Conservation (phyloP, 352 stramenopile genomes). For the Thalassiosira exigua region DNA sequence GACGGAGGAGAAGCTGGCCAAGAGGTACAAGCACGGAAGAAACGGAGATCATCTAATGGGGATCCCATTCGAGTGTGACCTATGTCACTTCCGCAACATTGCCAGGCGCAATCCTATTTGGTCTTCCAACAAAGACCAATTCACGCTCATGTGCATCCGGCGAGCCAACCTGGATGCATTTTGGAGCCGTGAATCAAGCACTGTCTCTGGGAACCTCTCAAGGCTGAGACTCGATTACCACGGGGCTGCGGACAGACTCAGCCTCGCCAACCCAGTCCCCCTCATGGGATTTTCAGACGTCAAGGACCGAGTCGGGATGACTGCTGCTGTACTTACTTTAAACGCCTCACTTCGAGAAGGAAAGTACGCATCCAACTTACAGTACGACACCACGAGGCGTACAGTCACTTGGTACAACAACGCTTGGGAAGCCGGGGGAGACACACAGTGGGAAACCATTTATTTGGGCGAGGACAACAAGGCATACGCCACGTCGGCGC, state of each 20-base stretch:
- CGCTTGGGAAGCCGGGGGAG: not conserved
- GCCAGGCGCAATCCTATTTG: conserved; percentile 4
- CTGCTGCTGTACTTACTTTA: not conserved
- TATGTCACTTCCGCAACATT: conserved; percentile 39
- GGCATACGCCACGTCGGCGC: not conserved
- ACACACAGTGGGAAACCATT: not conserved
- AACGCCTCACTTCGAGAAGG: conserved; percentile 4
- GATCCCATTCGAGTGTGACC: conserved; percentile 46
- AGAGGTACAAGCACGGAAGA: conserved; percentile 14
- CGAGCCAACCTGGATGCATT: conserved; percentile 47
- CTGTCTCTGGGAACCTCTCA: conserved; percentile 24
- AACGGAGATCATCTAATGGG: conserved; percentile 52
- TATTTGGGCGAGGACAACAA: not conserved
- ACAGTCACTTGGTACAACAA: conserved; percentile 19
- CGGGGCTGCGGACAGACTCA: not conserved
- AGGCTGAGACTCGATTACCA: not conserved
- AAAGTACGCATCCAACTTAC: conserved; percentile 6
- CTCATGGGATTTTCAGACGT: not conserved
- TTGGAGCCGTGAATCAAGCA: conserved; percentile 45
- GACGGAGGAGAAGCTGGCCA: not conserved
- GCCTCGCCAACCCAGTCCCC: conserved; percentile 3
- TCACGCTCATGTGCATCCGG: conserved; percentile 30
- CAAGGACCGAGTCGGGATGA: conserved; percentile 30
- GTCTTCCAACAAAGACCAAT: conserved; percentile 5
- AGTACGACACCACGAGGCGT: conserved; percentile 30